Percentiles rank a stretch among this genome's conserved stretches.
Conservation (phyloP, 768 basidiomycete genomes). For the Phylloporus sp. region DNA sequence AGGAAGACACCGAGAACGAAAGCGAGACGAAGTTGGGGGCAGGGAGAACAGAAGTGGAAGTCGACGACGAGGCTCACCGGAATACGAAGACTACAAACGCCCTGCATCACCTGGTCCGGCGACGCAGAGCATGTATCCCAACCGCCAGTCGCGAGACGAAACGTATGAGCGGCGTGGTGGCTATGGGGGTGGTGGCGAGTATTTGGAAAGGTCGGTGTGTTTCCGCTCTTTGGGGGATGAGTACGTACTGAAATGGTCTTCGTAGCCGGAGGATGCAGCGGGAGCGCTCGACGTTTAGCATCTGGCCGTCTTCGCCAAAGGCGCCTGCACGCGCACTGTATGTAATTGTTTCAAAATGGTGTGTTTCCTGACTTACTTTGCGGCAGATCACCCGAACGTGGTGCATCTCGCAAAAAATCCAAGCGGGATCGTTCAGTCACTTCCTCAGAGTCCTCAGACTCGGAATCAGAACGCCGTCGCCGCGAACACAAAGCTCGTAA, state of each 20-base stretch:
- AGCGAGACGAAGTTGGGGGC: constrained; percentile 20
- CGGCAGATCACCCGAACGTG: constrained; percentile 53
- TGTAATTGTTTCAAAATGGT: constrained; percentile 18
- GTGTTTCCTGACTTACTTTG: neutral
- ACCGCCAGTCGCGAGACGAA: constrained; percentile 22
- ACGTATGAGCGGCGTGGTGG: constrained; percentile 24
- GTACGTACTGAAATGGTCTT: neutral
- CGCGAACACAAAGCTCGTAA: constrained; percentile 59
- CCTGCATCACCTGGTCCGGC: constrained; percentile 36
- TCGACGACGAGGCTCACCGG: constrained; percentile 47
- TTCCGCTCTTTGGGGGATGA: neutral
- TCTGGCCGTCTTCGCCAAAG: constrained; percentile 86
- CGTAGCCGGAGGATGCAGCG: constrained; percentile 68
- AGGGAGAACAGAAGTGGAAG: constrained; percentile 10
- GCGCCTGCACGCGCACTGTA: constrained; percentile 55
- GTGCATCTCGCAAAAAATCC: constrained; percentile 48
- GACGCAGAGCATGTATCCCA: constrained; percentile 54
- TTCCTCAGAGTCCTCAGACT: constrained; percentile 41
- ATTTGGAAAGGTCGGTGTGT: constrained; percentile 62
- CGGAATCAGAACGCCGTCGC: constrained; percentile 56
- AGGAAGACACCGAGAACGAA: constrained; percentile 22
- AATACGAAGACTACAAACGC: constrained; percentile 55
- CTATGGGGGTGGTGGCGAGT: constrained; percentile 41
- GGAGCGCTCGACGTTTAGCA: constrained; percentile 46
- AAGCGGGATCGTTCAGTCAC: constrained; percentile 50